These are phyloP conservation scores for Tuber brumale DNA, from an alignment of 495 filamentous ascomycete genomes.

Conservation along the genomic window DNA sequence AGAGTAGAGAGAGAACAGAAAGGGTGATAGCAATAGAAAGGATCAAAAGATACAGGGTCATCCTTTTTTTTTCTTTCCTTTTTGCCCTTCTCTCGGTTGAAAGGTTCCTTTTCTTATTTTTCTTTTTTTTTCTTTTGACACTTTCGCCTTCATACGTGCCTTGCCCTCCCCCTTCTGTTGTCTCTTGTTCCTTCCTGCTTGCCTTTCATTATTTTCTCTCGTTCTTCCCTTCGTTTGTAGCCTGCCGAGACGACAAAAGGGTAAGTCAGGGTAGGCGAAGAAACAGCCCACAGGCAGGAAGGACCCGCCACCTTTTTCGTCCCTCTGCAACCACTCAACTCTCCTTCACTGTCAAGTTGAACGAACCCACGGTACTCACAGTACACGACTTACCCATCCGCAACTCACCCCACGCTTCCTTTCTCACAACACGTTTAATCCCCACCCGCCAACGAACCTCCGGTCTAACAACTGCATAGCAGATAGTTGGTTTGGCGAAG, in stretches of 20 bases:
- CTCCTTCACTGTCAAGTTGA: not conserved
- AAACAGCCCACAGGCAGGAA: slow-evolving; percentile 1
- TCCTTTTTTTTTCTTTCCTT: not conserved
- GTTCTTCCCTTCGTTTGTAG: not conserved
- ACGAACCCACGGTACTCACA: not conserved
- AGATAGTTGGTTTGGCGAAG: not conserved
- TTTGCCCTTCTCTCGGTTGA: not conserved
- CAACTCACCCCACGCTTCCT: not conserved
- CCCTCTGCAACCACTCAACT: slow-evolving; percentile 1
- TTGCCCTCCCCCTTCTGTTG: not conserved
- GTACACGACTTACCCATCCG: not conserved
- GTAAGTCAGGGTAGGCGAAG: not conserved
- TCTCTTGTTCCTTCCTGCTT: not conserved
- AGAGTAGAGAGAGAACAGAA: not conserved
- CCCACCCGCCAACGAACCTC: not conserved
- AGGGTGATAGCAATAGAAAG: slow-evolving; percentile 1
- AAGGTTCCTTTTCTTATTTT: not conserved
- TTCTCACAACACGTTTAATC: not conserved
- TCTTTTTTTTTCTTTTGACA: not conserved
- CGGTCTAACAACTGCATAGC: not conserved
- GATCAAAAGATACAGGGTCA: slow-evolving; percentile 7
- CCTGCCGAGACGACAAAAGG: slow-evolving; percentile 2
- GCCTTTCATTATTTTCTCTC: slow-evolving; percentile 1
- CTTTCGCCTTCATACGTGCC: not conserved
- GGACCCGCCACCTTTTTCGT: slow-evolving; percentile 1